Evolutionary conservation across 2,329 filamentous ascomycete species (phyloP).

Genomic region (Ceratocystiopsis minuta): DNA sequence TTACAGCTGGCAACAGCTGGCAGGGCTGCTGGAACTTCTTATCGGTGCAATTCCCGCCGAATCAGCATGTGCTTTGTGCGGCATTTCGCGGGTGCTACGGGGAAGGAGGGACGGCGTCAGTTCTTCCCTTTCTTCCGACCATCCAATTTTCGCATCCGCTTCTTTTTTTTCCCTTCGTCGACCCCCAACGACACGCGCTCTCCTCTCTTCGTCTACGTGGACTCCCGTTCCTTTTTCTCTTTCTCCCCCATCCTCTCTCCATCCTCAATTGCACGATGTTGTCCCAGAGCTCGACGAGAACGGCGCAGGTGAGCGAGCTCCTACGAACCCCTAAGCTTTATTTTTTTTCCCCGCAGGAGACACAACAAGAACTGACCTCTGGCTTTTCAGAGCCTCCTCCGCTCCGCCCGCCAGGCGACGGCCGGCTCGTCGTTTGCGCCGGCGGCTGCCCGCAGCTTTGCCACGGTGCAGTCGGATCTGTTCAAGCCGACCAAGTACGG

Average conservation of each 20-base stretch:
- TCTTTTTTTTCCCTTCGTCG: slow-evolving; percentile 1
- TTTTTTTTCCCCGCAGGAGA: no score
- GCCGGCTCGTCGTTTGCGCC: slow-evolving; percentile 6
- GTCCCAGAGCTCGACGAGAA: slow-evolving; percentile 37
- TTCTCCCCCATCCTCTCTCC: background rate
- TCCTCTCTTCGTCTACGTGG: background rate
- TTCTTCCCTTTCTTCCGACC: background rate
- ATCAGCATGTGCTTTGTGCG: background rate
- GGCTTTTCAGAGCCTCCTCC: slow-evolving; percentile 30
- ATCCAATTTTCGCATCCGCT: background rate
- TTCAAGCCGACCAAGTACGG: slow-evolving; percentile 99
- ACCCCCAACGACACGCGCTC: background rate
- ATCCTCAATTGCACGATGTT: slow-evolving; percentile 23
- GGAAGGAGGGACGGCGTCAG: background rate
- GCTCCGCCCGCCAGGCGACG: slow-evolving; percentile 17
- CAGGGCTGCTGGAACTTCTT: slow-evolving; percentile 1
- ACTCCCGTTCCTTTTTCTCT: slow-evolving; percentile 2
- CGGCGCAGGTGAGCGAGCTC: slow-evolving; percentile 29
- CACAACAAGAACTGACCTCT: no score
- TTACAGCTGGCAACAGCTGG: background rate
- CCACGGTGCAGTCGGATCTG: slow-evolving; percentile 81
- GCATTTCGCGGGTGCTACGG: slow-evolving; percentile 2
- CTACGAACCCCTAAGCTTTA: no score
- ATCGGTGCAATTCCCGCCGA: slow-evolving; percentile 4
- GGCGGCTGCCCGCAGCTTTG: slow-evolving; percentile 38